These are phyloP conservation scores for Abrus pulchellus DNA, from an alignment of 306 rosid genomes.

Conservation along the genomic window DNA sequence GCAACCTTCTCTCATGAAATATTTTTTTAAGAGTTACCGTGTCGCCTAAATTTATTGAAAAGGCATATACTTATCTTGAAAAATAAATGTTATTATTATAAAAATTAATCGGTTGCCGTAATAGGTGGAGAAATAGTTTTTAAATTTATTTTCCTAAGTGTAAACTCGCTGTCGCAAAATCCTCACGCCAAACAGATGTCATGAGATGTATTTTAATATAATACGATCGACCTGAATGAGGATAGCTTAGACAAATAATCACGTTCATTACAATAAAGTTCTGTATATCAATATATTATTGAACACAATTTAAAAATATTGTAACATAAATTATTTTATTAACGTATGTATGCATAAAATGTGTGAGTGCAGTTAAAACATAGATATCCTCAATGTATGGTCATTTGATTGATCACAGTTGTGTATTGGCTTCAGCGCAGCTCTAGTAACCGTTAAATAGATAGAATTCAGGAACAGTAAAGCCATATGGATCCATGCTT, in stretches of 20 bases:
- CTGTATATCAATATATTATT: no score
- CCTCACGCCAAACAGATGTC: neutral
- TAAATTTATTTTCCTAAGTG: neutral
- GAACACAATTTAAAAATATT: no score
- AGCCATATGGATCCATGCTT: neutral
- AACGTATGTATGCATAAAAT: neutral
- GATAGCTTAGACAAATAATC: no score
- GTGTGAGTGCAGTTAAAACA: neutral
- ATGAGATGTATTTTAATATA: neutral
- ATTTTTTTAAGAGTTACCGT: neutral
- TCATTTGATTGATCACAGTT: neutral
- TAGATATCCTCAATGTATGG: neutral
- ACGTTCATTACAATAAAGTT: neutral
- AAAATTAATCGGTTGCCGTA: neutral
- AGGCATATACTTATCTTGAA: neutral
- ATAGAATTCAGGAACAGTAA: conserved; percentile 6
- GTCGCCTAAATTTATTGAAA: neutral
- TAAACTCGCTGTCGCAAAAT: neutral
- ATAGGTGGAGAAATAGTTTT: neutral
- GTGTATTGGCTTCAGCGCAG: neutral
- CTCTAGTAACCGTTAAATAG: neutral
- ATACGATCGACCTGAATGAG: neutral
- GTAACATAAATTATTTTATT: no score
- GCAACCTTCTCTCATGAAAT: neutral
- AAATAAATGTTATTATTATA: neutral